Percentiles rank a stretch among this genome's conserved stretches.
Evolutionary conservation across 208 protist species (phyloP).

Genomic region (Phytomonas serpens): DNA sequence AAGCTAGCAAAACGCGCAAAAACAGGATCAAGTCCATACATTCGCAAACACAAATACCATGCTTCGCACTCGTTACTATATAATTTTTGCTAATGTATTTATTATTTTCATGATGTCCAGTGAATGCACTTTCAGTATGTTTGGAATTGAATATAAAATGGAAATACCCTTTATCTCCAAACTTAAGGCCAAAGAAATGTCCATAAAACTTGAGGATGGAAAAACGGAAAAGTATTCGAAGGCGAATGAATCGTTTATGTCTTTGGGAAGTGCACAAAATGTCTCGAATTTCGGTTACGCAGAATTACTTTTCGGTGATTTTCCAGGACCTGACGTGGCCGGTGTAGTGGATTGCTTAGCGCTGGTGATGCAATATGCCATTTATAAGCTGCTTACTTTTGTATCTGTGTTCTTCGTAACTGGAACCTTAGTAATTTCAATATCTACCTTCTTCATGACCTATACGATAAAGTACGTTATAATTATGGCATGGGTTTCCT

Average conservation of each 20-base stretch:
- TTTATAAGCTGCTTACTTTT: not conserved
- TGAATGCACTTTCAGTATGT: not conserved
- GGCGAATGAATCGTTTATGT: not conserved
- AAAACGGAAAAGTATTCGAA: not conserved
- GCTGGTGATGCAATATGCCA: not conserved
- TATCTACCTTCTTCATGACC: not conserved
- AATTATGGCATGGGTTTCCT: conserved; percentile 2
- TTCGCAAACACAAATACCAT: not conserved
- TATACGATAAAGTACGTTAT: conserved; percentile 3
- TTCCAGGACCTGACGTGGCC: not conserved
- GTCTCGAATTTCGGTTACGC: not conserved
- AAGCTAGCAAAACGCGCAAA: not conserved
- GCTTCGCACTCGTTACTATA: not conserved
- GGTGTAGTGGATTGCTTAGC: not conserved
- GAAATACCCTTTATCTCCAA: not conserved
- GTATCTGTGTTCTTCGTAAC: not conserved
- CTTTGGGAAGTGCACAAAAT: not conserved
- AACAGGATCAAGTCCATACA: not conserved
- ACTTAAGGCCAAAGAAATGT: not conserved
- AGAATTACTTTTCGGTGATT: not conserved
- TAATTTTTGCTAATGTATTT: not conserved
- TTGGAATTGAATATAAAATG: not conserved
- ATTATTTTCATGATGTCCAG: not conserved
- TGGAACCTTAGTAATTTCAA: not conserved
- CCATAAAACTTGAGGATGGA: not conserved